Percentiles rank a stretch among this genome's conserved stretches.
Evolutionary conservation across 257 asterid genomes (phyloP).

Genomic region (Penstemon barbatus): DNA sequence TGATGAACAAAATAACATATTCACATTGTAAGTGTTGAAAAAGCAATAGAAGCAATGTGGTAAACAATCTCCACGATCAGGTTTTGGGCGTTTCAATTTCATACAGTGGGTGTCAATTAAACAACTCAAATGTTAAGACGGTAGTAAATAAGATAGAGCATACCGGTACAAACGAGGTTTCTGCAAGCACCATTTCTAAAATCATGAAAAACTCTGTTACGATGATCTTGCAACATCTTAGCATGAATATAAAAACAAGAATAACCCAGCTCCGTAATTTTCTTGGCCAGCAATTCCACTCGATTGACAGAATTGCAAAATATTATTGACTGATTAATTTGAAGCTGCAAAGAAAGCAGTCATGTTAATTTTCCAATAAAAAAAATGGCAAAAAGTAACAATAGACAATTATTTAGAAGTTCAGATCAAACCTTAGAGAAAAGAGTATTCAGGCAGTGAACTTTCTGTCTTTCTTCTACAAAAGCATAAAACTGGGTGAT

Average conservation of each 20-base stretch:
- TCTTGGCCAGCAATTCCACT: conserved; percentile 34
- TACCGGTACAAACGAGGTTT: conserved; percentile 30
- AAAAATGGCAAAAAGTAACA: not conserved
- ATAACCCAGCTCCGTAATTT: conserved; percentile 31
- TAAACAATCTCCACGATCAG: too few relatives aligned
- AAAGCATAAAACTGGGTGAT: conserved; percentile 30
- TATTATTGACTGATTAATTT: conserved; percentile 28
- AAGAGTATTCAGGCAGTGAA: conserved; percentile 32
- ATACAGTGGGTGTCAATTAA: too few relatives aligned
- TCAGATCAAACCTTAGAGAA: conserved; percentile 23
- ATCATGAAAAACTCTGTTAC: conserved; percentile 29
- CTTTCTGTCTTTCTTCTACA: conserved; percentile 33
- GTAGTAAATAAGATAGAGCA: not conserved
- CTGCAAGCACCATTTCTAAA: conserved; percentile 34
- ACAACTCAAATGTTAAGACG: too few relatives aligned
- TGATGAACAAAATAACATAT: too few relatives aligned
- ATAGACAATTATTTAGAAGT: not conserved
- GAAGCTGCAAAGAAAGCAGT: conserved; percentile 22
- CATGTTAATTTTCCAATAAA: not conserved
- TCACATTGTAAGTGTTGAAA: too few relatives aligned
- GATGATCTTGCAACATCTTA: conserved; percentile 31
- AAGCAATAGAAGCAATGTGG: too few relatives aligned
- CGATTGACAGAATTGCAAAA: conserved; percentile 34
- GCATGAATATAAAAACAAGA: conserved; percentile 34
- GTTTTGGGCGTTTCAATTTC: too few relatives aligned